These are phyloP conservation scores for Cryptosporidium sp. DNA, from an alignment of 169 alveolate genomes.

Conservation along the genomic window DNA sequence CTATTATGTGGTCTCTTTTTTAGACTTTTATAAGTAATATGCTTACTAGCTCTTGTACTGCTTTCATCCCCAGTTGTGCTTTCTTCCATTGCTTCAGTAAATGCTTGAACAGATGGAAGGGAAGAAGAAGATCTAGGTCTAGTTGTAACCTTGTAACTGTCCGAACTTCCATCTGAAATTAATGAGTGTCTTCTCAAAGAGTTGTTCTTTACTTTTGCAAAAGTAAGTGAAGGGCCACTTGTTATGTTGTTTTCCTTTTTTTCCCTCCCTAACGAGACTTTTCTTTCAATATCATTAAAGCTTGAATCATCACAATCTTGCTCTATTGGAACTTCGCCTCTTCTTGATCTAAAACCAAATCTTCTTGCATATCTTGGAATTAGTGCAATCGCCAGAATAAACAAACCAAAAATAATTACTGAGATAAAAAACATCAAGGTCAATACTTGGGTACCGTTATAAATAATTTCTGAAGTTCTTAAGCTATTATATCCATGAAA, in stretches of 20 bases:
- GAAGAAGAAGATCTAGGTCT: constrained; percentile 75
- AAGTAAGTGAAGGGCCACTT: neutral
- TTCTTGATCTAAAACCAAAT: constrained; percentile 6
- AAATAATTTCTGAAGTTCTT: constrained; percentile 64
- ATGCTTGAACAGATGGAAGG: constrained; percentile 63
- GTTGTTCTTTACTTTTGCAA: constrained; percentile 19
- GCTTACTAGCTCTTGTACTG: constrained; percentile 43
- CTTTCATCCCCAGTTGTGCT: constrained; percentile 42
- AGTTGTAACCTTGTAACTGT: constrained; percentile 10
- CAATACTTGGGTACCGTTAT: constrained; percentile 57
- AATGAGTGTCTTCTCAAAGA: constrained; percentile 56
- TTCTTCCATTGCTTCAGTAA: constrained; percentile 47
- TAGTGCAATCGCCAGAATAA: constrained; percentile 15
- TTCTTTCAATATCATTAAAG: neutral
- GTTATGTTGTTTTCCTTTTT: neutral
- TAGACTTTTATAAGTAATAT: constrained; percentile 11
- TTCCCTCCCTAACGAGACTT: neutral
- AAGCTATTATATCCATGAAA: constrained; percentile 38
- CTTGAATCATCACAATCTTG: constrained; percentile 19
- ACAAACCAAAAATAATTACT: constrained; percentile 37
- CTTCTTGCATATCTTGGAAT: constrained; percentile 53
- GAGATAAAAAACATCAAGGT: constrained; percentile 54
- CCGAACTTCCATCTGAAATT: constrained; percentile 50
- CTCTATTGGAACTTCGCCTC: neutral
- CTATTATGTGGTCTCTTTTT: constrained; percentile 13